Evolutionary conservation across 1,284 basidiomycete genomes (phyloP), one percentile per base, ranked within the genome.

Genomic region (Hypsizygus ulmarius): DNA sequence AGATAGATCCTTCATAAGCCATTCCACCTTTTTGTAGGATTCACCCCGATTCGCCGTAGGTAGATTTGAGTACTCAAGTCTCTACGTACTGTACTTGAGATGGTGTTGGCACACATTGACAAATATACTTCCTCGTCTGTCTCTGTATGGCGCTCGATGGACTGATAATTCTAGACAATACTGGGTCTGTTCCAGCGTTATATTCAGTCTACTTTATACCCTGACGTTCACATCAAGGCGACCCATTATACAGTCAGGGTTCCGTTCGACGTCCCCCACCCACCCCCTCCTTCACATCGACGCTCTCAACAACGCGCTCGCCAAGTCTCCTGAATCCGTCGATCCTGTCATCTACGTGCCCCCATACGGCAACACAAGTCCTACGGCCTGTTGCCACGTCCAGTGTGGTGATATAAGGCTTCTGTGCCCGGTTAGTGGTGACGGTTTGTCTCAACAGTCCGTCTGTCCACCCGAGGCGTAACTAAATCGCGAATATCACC

Each of bases 221-320:
- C 51, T 56, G 52, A 55, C 48, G 54, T 42, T 39, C 32, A 27
- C 54, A 45, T 47, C 34, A 64, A 93, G 91, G 41, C 87, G 84
- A 45, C 87, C 93, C 29, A 87, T 97, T 54, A 90, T 96, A 53
- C 90, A 94, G 64, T 93, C 93, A 29, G 90, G 90, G 43, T 97
- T 97, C 69, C 84, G 89, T 49, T 82, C 86, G 15, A 82, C 82
- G 42, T 78, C 87, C 8, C 69, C 88, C 0, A 82, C 87, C 0
- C 94, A 93, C 64, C 87, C 93, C 1, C 74, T 93, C 8, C 70
- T 95, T 5, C 91, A 95, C 65, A 86, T 93, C 55, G 92, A 95
- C 64, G 83, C 91, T 5, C 77, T 91, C 59, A 93, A 89, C 63
- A 81, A 79, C 50, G 87, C 88, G 0, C 68, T 87, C 14, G 68